Percentiles rank a stretch among this genome's conserved stretches.
Evolutionary conservation across 129 eudicot genomes (phyloP).

Genomic region (Oenanthe sinensis): DNA sequence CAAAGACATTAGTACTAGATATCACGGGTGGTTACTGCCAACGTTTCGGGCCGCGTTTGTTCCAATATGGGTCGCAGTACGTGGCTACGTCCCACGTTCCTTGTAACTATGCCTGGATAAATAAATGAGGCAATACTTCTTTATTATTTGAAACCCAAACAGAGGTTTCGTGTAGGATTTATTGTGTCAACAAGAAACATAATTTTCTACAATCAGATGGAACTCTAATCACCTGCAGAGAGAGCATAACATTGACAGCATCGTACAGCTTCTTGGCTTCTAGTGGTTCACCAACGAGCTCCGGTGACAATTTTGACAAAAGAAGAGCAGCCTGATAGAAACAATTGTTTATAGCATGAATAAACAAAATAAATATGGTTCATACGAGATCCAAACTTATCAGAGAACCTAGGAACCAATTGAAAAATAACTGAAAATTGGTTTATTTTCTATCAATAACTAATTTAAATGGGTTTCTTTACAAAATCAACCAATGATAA

Average conservation of each 20-base stretch:
- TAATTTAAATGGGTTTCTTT: neutral
- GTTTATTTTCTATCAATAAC: neutral
- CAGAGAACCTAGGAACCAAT: neutral
- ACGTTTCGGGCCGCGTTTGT: too few species aligned
- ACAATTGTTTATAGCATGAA: conserved; percentile 6
- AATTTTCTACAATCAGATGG: neutral
- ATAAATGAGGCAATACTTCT: neutral
- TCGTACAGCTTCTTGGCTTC: conserved; percentile 57
- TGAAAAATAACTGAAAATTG: neutral
- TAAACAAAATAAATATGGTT: neutral
- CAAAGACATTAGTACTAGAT: too few species aligned
- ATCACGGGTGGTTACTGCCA: too few species aligned
- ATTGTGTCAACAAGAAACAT: neutral
- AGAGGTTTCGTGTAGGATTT: neutral
- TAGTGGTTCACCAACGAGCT: conserved; percentile 67
- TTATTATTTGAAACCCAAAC: neutral
- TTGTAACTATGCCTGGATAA: too few species aligned
- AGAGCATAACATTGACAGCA: conserved; percentile 75
- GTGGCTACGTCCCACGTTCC: too few species aligned
- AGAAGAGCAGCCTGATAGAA: conserved; percentile 56
- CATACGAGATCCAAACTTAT: neutral
- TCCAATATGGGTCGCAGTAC: too few species aligned
- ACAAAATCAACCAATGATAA: neutral
- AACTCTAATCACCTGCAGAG: conserved; percentile 58
- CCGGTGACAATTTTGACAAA: conserved; percentile 63